A percentile compares a stretch with the other conserved stretches of the same genome.
Evolutionary conservation across 2,329 filamentous ascomycete species (phyloP).

Genomic region (Remersonia thermophila): DNA sequence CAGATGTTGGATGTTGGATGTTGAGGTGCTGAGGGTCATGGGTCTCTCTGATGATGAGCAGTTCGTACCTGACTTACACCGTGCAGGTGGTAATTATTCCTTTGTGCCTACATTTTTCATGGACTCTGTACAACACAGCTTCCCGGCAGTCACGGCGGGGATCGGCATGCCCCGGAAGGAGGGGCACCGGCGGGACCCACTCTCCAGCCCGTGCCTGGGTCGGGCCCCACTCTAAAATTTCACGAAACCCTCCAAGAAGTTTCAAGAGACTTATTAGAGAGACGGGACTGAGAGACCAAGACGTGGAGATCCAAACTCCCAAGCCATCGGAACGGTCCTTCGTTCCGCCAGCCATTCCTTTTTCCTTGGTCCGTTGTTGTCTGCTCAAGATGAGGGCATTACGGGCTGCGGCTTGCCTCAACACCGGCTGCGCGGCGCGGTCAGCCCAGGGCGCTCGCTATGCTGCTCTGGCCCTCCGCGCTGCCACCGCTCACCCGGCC

Average conservation of each 20-base stretch:
- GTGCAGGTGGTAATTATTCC: no score
- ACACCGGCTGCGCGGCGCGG: slow-evolving; percentile 25
- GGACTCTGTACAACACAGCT: no score
- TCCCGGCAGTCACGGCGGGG: no score
- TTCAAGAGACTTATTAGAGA: no score
- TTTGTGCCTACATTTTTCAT: no score
- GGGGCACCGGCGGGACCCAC: neutral
- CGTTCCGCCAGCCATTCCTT: slow-evolving; percentile 16
- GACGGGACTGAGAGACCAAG: no score
- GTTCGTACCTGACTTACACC: no score
- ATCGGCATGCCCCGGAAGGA: neutral
- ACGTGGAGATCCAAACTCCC: no score
- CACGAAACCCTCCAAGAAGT: slow-evolving; percentile 3
- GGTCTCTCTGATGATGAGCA: no score
- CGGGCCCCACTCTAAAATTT: slow-evolving; percentile 15
- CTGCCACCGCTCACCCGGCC: slow-evolving; percentile 17
- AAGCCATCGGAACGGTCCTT: slow-evolving; percentile 1
- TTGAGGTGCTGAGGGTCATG: no score
- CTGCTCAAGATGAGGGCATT: slow-evolving; percentile 28
- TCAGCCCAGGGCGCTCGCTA: slow-evolving; percentile 23
- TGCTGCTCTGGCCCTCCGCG: slow-evolving; percentile 22
- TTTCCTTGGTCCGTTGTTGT: slow-evolving; percentile 7
- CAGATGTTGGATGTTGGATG: no score
- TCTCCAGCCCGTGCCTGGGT: neutral
- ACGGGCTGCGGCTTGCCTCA: slow-evolving; percentile 26